Base-by-base conservation (phyloP, 1,139 yeast genomes). In the Candida tropicalis region DNA sequence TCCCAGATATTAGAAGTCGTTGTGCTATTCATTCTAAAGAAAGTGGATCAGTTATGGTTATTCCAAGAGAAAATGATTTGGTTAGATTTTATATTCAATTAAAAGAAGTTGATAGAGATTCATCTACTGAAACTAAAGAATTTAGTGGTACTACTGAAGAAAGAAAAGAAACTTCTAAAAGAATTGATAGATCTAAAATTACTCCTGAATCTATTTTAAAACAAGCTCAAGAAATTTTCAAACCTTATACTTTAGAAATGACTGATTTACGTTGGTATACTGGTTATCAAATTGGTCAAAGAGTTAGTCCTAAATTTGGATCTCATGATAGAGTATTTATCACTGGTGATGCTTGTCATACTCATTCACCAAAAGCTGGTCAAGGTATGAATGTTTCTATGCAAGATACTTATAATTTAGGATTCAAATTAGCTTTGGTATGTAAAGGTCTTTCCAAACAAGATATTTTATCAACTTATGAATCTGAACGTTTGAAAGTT, bases 331-430 rank as follows among this genome's bases (percentile, higher is more conserved):
- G 68, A 12, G 65, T 65, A 15, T 67, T 66, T 45, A 62, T 66
- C 41, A 55, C 63, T 37, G 72, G 72, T 12, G 72, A 66, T 49
- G 72, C 70, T n/a, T 61, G 69, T 41, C 71, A 66, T 48, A 65
- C 70, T 8, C 70, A 66, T 45, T 64, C 70, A 16, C 71, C 71
- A 27, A 65, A 66, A 48, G 71, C 73, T 29, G 72, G 69, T 29
- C 73, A 67, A 48, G 72, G 72, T 35, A 65, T 65, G 72, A 66
- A 67, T 46, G 66, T 60, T 29, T 50, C 53, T n/a, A 50, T 50
- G 53, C 51, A 48, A 43, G 72, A 66, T 42, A 60, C 68, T 13
- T 65, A 53, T 49, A 66, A 66, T 45, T 53, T 67, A 33, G 68
- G 62, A n/a, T 66, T 70, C 68, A 66, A 66, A 47, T 44, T 67